Conservation (phyloP, 441 rosid genomes). For the Pelargonium exstipulatum region DNA sequence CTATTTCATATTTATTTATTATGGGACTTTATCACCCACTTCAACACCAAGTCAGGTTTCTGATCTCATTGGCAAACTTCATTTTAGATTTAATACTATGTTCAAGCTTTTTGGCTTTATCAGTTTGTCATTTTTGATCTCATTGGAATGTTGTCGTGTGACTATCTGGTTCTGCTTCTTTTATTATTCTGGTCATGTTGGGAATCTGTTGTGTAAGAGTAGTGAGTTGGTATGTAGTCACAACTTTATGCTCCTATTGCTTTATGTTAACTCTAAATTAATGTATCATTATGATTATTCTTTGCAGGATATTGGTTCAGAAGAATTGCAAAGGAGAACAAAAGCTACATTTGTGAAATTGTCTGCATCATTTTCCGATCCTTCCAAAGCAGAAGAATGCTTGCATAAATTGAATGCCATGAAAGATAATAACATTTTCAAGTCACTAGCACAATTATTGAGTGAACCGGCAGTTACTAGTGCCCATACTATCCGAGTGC, state of each 20-base stretch:
- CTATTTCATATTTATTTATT: no score
- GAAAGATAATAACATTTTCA: constrained; percentile 59
- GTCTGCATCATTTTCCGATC: constrained; percentile 75
- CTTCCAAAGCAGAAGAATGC: constrained; percentile 64
- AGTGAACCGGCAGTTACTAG: constrained; percentile 37
- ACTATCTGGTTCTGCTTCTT: not conserved
- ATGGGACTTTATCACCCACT: no score
- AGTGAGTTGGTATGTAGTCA: constrained; percentile 7
- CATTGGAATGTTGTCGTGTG: not conserved
- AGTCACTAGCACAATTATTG: constrained; percentile 48
- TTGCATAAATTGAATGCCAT: constrained; percentile 58
- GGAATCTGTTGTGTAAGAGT: not conserved
- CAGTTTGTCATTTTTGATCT: not conserved
- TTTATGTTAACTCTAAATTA: constrained; percentile 11
- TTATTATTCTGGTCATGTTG: no score
- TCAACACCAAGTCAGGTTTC: no score
- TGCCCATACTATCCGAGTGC: constrained; percentile 46
- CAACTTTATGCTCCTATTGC: constrained; percentile 1
- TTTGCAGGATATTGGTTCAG: constrained; percentile 50
- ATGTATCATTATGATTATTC: constrained; percentile 21
- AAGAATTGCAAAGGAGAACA: constrained; percentile 44
- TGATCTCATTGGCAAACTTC: not conserved
- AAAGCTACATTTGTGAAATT: constrained; percentile 50
- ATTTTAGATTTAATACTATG: not conserved
- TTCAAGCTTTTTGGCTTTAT: not conserved